Percentiles rank a stretch among this genome's conserved stretches.
Conservation (phyloP, 805 yeast species). For the Suhomyces xylopsoci region DNA sequence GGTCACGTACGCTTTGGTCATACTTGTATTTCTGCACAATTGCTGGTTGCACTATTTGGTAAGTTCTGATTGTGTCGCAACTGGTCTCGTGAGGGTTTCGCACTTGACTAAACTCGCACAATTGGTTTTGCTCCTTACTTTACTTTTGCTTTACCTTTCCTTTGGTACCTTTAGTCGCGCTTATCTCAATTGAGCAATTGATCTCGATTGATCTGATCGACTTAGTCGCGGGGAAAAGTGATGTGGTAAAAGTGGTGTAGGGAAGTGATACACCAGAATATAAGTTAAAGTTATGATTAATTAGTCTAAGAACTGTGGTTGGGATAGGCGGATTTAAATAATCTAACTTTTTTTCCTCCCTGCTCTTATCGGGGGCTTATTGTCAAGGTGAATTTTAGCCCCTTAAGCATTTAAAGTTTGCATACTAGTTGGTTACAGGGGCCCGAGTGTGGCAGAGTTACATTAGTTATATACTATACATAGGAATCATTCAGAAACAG, state of each 20-base stretch:
- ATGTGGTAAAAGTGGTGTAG: not conserved
- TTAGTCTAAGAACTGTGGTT: not conserved
- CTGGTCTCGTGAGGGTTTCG: not conserved
- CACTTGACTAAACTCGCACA: not conserved
- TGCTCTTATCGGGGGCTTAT: not conserved
- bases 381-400: not conserved
- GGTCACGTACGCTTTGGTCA: constrained; percentile 22
- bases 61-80: not conserved
- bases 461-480: not conserved
- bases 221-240: not conserved
- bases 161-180: not conserved
- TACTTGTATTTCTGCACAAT: not conserved
- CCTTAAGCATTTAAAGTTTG: not conserved
- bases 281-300: not conserved
- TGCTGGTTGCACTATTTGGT: not conserved
- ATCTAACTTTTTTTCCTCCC: not conserved
- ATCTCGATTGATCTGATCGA: too few relatives aligned
- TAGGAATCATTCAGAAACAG: constrained; percentile 1
- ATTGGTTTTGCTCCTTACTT: not conserved
- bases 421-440: not conserved
- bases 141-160: not conserved
- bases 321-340: not conserved
- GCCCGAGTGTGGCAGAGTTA: not conserved
- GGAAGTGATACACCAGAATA: not conserved
- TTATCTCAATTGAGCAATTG: not conserved